phyloP scores from a whole-genome alignment of 225 moss, liverwort and hornwort genomes.

The Asterella californica region DNA sequence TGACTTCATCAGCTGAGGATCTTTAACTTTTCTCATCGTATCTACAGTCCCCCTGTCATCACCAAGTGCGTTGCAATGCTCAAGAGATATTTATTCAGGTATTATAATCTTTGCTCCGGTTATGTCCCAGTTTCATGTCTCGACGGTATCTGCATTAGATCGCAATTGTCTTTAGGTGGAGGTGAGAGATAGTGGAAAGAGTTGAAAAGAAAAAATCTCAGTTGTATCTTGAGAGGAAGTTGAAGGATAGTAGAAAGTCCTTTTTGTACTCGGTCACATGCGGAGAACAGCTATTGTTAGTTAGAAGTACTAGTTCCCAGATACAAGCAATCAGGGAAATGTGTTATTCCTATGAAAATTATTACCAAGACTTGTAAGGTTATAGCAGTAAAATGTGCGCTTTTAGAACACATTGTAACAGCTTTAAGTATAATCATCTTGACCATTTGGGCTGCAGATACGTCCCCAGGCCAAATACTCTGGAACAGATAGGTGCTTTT shows the following conservation, averaged over 20 bases:
- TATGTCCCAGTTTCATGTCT: neutral
- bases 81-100: slow-evolving; percentile 98
- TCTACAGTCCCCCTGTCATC: slow-evolving; percentile 91
- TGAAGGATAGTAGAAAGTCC: neutral
- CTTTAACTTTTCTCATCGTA: neutral
- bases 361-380: no score
- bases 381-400: no score
- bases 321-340: no score
- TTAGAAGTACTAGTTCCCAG: no score
- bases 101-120: neutral
- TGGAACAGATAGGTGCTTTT: slow-evolving; percentile 89
- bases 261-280: no score
- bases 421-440: neutral
- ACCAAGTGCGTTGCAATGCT: slow-evolving; percentile 95
- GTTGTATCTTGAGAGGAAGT: neutral
- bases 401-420: no score
- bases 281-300: no score
- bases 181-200: neutral
- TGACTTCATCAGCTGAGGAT: no score
- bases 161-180: neutral
- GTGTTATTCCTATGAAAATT: no score
- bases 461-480: slow-evolving; percentile 71
- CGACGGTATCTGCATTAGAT: neutral
- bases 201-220: neutral
- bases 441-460: slow-evolving; percentile 62